Conservation (phyloP, 2,329 filamentous ascomycete genomes). For the Phaeomoniella chlamydospora region DNA sequence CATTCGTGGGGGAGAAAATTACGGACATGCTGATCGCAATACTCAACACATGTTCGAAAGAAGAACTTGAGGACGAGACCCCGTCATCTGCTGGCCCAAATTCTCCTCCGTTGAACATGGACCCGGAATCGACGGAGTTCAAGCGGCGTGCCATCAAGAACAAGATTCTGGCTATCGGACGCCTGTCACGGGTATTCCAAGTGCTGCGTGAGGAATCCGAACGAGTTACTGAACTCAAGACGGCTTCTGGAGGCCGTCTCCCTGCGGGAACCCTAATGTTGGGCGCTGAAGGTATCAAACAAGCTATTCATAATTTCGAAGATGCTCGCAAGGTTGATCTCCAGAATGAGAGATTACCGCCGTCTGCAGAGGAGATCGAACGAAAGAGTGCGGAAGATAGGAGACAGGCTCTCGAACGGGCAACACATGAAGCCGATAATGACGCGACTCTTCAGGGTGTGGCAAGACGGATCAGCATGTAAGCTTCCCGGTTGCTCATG, state of each 20-base stretch:
- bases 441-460: conserved; percentile 76
- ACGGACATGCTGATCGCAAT: conserved; percentile 99
- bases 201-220: conserved; percentile 95
- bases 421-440: conserved; percentile 78
- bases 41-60: conserved; percentile 96
- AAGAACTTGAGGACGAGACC: conserved; percentile 84
- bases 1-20: conserved; percentile 97
- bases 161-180: conserved; percentile 96
- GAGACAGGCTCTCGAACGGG: conserved; percentile 64
- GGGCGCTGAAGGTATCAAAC: conserved; percentile 95
- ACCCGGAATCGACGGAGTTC: conserved; percentile 80
- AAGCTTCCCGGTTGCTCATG: conserved; percentile 30
- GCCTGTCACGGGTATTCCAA: conserved; percentile 94
- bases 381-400: conserved; percentile 70
- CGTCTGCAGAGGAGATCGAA: conserved; percentile 80
- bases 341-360: conserved; percentile 89
- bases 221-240: conserved; percentile 94
- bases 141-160: conserved; percentile 98
- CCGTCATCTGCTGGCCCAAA: conserved; percentile 56
- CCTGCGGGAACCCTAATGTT: conserved; percentile 96
- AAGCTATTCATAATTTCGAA: conserved; percentile 92
- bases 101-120: conserved; percentile 58
- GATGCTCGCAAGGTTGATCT: conserved; percentile 93
- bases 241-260: conserved; percentile 78
- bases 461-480: conserved; percentile 92